Conservation (phyloP, 1,139 yeast species). For the Yamadazyma spencermartinsiae region DNA sequence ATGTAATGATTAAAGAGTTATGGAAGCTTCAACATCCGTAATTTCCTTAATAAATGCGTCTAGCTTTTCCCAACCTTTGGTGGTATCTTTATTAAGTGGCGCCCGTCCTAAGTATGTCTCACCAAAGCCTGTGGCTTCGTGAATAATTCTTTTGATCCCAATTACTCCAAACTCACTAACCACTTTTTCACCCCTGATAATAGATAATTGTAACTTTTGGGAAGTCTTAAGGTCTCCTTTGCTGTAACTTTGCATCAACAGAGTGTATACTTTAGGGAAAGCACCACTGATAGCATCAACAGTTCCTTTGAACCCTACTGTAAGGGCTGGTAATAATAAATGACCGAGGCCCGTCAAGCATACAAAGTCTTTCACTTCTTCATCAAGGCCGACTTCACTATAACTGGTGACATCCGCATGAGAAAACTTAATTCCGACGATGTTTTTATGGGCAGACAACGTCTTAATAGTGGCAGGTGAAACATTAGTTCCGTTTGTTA, state of each 20-base stretch:
- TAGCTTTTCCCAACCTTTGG: constrained; percentile 15
- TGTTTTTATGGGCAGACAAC: constrained; percentile 40
- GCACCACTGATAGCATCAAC: constrained; percentile 38
- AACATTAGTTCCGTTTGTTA: constrained; percentile 35
- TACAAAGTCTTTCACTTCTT: constrained; percentile 27
- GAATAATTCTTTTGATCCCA: constrained; percentile 31
- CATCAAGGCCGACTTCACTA: constrained; percentile 36
- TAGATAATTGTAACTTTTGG: constrained; percentile 19
- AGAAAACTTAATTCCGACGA: constrained; percentile 50
- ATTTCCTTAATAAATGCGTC: constrained; percentile 12
- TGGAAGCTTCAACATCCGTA: constrained; percentile 8
- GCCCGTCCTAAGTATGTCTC: constrained; percentile 31
- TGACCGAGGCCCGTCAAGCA: constrained; percentile 27
- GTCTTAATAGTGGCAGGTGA: constrained; percentile 28
- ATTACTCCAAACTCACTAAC: constrained; percentile 23
- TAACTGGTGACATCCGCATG: constrained; percentile 32
- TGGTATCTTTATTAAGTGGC: constrained; percentile 28
- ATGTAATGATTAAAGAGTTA: constrained; percentile 6
- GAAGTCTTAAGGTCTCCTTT: constrained; percentile 20
- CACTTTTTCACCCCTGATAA: constrained; percentile 23
- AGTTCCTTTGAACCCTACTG: constrained; percentile 24
- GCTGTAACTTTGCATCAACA: constrained; percentile 19
- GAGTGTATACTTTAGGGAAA: constrained; percentile 41
- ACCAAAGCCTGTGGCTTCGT: constrained; percentile 38
- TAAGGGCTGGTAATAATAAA: constrained; percentile 24